These are phyloP conservation scores for Theobroma cacao DNA, from an alignment of 345 rosid species.

Conservation along the genomic window DNA sequence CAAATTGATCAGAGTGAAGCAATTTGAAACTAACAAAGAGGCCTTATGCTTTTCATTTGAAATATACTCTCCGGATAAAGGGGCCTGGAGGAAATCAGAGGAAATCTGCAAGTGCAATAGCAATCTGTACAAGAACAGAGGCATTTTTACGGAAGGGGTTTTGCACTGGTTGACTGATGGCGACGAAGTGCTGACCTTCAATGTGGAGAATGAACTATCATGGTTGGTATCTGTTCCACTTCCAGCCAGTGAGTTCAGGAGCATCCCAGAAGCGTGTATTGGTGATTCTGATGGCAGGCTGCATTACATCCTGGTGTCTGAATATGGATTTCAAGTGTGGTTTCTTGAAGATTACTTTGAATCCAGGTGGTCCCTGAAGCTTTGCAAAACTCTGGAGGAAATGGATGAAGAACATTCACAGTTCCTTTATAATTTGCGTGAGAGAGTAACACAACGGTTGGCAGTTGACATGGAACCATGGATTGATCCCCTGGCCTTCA, in stretches of 20 bases:
- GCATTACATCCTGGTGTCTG: slow-evolving; percentile 29
- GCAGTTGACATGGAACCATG: slow-evolving; percentile 12
- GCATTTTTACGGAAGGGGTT: slow-evolving; percentile 28
- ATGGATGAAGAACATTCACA: slow-evolving; percentile 32
- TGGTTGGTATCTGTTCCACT: slow-evolving; percentile 36
- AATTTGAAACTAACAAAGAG: slow-evolving; percentile 8
- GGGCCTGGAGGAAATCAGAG: slow-evolving; percentile 31
- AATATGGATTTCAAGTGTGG: slow-evolving; percentile 39
- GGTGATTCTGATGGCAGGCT: slow-evolving; percentile 32
- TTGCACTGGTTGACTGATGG: slow-evolving; percentile 42
- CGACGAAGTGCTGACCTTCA: slow-evolving; percentile 33
- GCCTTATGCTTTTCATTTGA: slow-evolving; percentile 23
- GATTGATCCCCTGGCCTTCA: slow-evolving; percentile 42
- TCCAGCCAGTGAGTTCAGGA: slow-evolving; percentile 18
- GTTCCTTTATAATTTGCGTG: slow-evolving; percentile 8
- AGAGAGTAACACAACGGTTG: slow-evolving; percentile 7
- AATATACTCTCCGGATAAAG: slow-evolving; percentile 26
- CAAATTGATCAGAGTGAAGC: slow-evolving; percentile 27
- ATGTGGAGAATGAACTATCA: slow-evolving; percentile 29
- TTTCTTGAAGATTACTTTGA: slow-evolving; percentile 40
- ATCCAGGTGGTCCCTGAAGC: slow-evolving; percentile 31
- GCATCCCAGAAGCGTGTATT: slow-evolving; percentile 33
- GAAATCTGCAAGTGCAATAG: slow-evolving; percentile 30
- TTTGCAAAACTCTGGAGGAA: slow-evolving; percentile 20
- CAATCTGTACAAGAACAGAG: slow-evolving; percentile 30